phyloP scores from a whole-genome alignment of 306 rosid genomes.

The Prunus kanzakura region DNA sequence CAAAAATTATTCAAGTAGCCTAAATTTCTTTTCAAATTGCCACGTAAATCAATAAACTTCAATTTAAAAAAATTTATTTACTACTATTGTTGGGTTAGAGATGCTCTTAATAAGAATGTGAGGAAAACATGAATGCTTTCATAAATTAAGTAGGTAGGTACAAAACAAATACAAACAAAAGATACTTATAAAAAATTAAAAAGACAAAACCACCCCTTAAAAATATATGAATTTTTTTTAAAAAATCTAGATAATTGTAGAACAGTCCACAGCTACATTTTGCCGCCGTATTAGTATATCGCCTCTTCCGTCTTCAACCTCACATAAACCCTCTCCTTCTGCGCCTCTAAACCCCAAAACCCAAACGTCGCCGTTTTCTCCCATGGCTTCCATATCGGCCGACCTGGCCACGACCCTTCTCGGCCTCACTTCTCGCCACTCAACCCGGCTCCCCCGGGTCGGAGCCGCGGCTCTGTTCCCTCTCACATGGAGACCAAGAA shows the following conservation, averaged over 20 bases:
- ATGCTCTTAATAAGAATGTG: too few relatives aligned
- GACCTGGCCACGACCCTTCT: slow-evolving; percentile 54
- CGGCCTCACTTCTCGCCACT: slow-evolving; percentile 34
- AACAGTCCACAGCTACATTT: background rate
- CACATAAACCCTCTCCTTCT: slow-evolving; percentile 10
- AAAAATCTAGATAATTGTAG: background rate
- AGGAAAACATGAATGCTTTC: too few relatives aligned
- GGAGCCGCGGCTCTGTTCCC: slow-evolving; percentile 34
- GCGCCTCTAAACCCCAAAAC: background rate
- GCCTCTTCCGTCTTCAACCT: background rate
- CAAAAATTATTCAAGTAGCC: too few relatives aligned
- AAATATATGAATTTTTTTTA: background rate
- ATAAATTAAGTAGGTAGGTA: too few relatives aligned
- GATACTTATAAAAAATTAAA: background rate
- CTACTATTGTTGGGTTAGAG: too few relatives aligned
- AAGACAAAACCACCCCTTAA: background rate
- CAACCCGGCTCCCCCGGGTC: slow-evolving; percentile 33
- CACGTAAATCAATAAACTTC: too few relatives aligned
- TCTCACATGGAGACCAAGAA: slow-evolving; percentile 18
- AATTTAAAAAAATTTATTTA: too few relatives aligned
- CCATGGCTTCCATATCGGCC: slow-evolving; percentile 50
- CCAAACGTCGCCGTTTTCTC: slow-evolving; percentile 31
- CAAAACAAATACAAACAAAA: background rate
- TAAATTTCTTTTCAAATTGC: too few relatives aligned
- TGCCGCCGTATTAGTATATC: background rate